Percentiles rank a stretch among this genome's conserved stretches.
These are phyloP conservation scores for Haplographium delicatum DNA, from an alignment of 495 filamentous ascomycete species.

Conservation along the genomic window DNA sequence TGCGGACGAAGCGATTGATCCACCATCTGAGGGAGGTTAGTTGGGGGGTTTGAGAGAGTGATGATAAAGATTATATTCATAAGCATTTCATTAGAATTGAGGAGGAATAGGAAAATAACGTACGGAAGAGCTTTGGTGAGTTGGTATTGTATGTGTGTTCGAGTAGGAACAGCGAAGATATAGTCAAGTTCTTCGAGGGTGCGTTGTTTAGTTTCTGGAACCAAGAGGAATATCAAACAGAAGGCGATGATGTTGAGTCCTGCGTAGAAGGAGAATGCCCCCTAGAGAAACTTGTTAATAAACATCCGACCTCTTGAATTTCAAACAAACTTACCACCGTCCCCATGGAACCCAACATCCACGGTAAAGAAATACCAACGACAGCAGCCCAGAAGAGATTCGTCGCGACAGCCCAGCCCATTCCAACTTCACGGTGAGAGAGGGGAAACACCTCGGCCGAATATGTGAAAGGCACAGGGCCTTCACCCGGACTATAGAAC, in stretches of 20 bases:
- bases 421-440: conserved; percentile 68
- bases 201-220: conserved; percentile 65
- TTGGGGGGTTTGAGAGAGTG: not conserved
- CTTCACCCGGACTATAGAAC: conserved; percentile 77
- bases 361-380: conserved; percentile 60
- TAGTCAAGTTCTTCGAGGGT: conserved; percentile 79
- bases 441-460: conserved; percentile 74
- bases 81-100: conserved; percentile 74
- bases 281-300: conserved; percentile 26
- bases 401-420: conserved; percentile 67
- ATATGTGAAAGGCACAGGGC: conserved; percentile 79
- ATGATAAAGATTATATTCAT: not conserved
- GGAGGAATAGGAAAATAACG: not conserved
- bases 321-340: conserved; percentile 10
- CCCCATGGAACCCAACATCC: conserved; percentile 48
- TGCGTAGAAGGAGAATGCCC: conserved; percentile 57
- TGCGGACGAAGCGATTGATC: conserved; percentile 61
- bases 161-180: conserved; percentile 68
- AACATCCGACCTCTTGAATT: not conserved
- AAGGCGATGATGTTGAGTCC: conserved; percentile 59
- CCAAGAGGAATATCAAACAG: conserved; percentile 60
- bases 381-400: conserved; percentile 63
- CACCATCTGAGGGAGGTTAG: conserved; percentile 52
- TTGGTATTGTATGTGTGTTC: conserved; percentile 61
- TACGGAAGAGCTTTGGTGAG: conserved; percentile 53